Percentiles rank a stretch among this genome's conserved stretches.
Evolutionary conservation across 1,284 basidiomycete species (phyloP).

Genomic region (Apiotrichum akiyoshidainum): DNA sequence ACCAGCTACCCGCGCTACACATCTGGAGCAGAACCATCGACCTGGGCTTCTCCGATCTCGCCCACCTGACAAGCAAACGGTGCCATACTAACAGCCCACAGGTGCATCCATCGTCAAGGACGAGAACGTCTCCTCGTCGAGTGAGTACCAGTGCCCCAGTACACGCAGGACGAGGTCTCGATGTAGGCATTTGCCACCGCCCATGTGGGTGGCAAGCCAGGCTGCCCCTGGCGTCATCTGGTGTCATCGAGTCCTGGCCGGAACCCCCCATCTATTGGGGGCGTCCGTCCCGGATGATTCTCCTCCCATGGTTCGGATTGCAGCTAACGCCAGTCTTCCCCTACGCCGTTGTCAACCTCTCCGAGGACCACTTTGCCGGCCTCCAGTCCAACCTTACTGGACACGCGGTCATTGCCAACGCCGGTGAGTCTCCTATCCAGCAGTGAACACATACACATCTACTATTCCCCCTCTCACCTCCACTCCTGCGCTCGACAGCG

Average conservation of each 20-base stretch:
- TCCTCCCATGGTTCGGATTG: too few relatives aligned
- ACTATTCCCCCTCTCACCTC: too few relatives aligned
- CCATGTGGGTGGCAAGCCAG: too few relatives aligned
- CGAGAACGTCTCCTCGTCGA: constrained; percentile 36
- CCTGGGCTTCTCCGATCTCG: too few relatives aligned
- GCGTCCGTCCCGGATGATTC: too few relatives aligned
- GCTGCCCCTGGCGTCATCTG: too few relatives aligned
- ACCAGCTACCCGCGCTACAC: neutral
- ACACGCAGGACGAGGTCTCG: neutral
- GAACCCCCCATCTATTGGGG: neutral
- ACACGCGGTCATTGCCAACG: constrained; percentile 34
- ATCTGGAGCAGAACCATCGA: too few relatives aligned
- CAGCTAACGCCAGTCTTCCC: constrained; percentile 35
- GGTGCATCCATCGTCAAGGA: constrained; percentile 35
- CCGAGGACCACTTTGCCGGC: constrained; percentile 29
- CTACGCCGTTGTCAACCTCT: constrained; percentile 32
- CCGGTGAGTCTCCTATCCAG: constrained; percentile 31
- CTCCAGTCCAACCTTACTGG: constrained; percentile 25
- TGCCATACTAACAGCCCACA: neutral
- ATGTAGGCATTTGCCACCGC: neutral
- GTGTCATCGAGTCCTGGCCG: neutral
- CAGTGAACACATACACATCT: too few relatives aligned
- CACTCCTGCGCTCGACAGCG: too few relatives aligned
- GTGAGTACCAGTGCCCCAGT: constrained; percentile 25
- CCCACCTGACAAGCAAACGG: too few relatives aligned